Percentiles rank a stretch among this genome's conserved stretches.
Conservation (phyloP, 2,329 filamentous ascomycete species). For the Orbilia javanica region DNA sequence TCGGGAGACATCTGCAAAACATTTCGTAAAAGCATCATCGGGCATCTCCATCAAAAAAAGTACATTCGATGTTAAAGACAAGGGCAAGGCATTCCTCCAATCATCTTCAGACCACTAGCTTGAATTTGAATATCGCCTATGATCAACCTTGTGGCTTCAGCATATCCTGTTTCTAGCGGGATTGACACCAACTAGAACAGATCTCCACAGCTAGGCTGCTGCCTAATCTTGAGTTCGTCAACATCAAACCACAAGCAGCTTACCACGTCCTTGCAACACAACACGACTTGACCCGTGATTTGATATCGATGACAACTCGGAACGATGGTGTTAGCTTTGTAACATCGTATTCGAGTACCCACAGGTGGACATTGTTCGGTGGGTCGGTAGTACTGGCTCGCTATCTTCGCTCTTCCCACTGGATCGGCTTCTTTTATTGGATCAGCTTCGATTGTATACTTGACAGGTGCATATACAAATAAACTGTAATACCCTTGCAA, state of each 20-base stretch:
- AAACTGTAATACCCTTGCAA: background rate
- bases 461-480: background rate
- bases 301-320: background rate
- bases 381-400: conserved; percentile 22
- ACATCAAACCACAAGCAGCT: conserved; percentile 37
- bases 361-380: background rate
- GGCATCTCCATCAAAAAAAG: conserved; percentile 3
- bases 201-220: conserved; percentile 50
- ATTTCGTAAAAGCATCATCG: conserved; percentile 11
- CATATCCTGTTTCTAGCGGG: conserved; percentile 33
- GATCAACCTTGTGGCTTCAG: conserved; percentile 17
- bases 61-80: background rate
- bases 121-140: conserved; percentile 7
- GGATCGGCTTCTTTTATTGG: background rate
- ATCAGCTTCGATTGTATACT: conserved; percentile 1
- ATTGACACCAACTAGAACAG: conserved; percentile 23
- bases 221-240: conserved; percentile 45
- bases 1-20: conserved; percentile 48
- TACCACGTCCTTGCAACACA: conserved; percentile 33
- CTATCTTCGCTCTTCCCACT: background rate
- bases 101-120: background rate
- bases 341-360: conserved; percentile 32
- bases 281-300: conserved; percentile 18
- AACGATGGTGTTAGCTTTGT: conserved; percentile 10
- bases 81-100: conserved; percentile 21